Evolutionary conservation across 768 basidiomycete genomes (phyloP), one percentile per base, ranked within the genome.

Genomic region (Clitopilus hobsonii): DNA sequence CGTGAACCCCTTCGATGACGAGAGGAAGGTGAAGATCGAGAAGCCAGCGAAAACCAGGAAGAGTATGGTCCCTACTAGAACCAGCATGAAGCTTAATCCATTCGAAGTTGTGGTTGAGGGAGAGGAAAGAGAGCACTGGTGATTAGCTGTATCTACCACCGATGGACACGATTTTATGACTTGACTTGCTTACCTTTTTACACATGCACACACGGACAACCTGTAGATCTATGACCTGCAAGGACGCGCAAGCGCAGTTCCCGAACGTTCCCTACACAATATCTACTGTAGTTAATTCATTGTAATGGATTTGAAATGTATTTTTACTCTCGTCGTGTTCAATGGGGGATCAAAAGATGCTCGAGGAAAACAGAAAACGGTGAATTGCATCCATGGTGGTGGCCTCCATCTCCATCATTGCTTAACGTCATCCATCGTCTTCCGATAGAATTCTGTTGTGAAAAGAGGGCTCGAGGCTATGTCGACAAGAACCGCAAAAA

Each of bases 1-100:
- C 28, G 57, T 50, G 45, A 22, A 45, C 13, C 24, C 58, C 8
- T 11, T 49, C 41, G 51, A 47, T 29, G 56, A 54, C 18, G 38
- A 41, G 38, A 10, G 18, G 8, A 41, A 18, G 11, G 38, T 41
- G 38, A 41, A 18, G 38, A 41, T 41, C 18, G 38, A 41, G 38
- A 41, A 8, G 38, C 38, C 38, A 10, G 38, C n/a, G 38, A 41
- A 41, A 18, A 41, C 38, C 10, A 41, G 38, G 38, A 41, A 41
- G 38, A 41, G 38, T 41, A 18, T 41, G 8, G 38, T 41, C n/a
- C 38, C 38, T 10, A 41, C 10, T 41, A 7, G 38, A 18, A 41
- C 38, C 10, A 41, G 38, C 18, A 11, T 41, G 38, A 41, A 41
- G 38, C 10, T 18, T 10, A 41, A 41, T 41, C 38, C 38, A 18